Percentiles rank a stretch among this genome's conserved stretches.
phyloP scores from a whole-genome alignment of 2,329 filamentous ascomycete genomes.

The Ophiostoma perfectum region DNA sequence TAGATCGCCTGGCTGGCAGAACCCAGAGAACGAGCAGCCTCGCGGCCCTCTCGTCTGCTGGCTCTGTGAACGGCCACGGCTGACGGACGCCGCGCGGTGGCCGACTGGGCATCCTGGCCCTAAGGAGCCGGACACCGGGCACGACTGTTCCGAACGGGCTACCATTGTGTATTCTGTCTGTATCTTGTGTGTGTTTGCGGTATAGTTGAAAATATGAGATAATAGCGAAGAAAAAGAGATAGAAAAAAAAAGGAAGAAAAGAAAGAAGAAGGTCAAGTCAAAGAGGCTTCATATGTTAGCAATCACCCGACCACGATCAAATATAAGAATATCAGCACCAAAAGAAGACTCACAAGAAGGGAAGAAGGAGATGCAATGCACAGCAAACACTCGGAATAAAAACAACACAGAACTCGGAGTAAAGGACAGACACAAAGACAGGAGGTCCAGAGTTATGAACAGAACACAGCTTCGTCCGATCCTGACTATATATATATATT shows the following conservation, averaged over 20 bases:
- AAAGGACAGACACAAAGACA: no score
- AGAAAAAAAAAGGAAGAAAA: background rate
- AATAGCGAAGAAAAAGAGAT: background rate
- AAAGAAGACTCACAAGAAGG: no score
- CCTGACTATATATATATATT: no score
- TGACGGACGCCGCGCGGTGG: constrained; percentile 2
- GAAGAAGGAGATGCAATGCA: no score
- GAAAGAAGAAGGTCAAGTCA: background rate
- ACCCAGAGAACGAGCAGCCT: constrained; percentile 3
- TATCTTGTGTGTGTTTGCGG: background rate
- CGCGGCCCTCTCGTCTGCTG: constrained; percentile 2
- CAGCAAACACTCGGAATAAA: no score
- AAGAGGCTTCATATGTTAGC: background rate
- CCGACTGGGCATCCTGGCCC: constrained; percentile 5
- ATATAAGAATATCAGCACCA: no score
- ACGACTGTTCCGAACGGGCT: background rate
- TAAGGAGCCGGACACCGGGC: constrained; percentile 1
- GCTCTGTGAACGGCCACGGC: constrained; percentile 6
- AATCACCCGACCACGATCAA: no score
- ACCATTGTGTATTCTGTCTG: background rate
- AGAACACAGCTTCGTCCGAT: no score
- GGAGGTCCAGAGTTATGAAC: no score
- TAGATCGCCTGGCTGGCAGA: constrained; percentile 8
- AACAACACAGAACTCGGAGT: no score
- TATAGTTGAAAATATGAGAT: background rate